A percentile compares a stretch with the other conserved stretches of the same genome.
These are phyloP conservation scores for Tephrocybe rancida DNA, from an alignment of 768 basidiomycete species.

Conservation along the genomic window DNA sequence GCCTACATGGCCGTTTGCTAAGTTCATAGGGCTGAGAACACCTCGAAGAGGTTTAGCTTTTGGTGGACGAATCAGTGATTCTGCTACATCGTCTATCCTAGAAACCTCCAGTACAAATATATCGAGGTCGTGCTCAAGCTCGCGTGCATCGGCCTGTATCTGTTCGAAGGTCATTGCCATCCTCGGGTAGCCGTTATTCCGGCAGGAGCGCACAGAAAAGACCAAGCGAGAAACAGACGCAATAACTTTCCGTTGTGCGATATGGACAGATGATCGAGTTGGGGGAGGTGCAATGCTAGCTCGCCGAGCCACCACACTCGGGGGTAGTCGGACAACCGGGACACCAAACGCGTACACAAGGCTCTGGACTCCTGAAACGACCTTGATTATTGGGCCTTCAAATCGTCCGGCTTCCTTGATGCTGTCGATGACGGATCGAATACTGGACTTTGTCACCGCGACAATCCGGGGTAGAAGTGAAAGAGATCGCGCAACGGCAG, in stretches of 20 bases:
- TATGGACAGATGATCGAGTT: constrained; percentile 65
- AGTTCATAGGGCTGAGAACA: constrained; percentile 57
- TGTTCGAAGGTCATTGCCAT: constrained; percentile 63
- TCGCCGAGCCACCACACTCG: constrained; percentile 50
- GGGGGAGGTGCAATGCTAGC: constrained; percentile 41
- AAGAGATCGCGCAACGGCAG: constrained; percentile 51
- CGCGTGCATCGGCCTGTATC: constrained; percentile 74
- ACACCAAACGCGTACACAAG: constrained; percentile 70
- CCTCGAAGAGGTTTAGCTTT: constrained; percentile 59
- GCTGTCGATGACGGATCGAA: constrained; percentile 64
- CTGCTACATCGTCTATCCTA: constrained; percentile 43
- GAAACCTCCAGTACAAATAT: constrained; percentile 73
- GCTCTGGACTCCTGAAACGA: constrained; percentile 70
- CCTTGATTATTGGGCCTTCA: constrained; percentile 58
- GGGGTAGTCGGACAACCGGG: constrained; percentile 62
- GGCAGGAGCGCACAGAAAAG: constrained; percentile 85
- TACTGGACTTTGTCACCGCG: constrained; percentile 55
- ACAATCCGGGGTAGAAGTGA: constrained; percentile 70
- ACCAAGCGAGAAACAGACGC: constrained; percentile 88
- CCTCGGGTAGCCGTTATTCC: constrained; percentile 70
- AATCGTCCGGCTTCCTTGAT: constrained; percentile 61
- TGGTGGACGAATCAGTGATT: constrained; percentile 21
- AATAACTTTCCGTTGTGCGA: constrained; percentile 81
- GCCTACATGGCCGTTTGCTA: constrained; percentile 79
- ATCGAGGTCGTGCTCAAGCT: constrained; percentile 69